Conservation (phyloP, 257 asterid genomes). For the Solanum gracilifrons region DNA sequence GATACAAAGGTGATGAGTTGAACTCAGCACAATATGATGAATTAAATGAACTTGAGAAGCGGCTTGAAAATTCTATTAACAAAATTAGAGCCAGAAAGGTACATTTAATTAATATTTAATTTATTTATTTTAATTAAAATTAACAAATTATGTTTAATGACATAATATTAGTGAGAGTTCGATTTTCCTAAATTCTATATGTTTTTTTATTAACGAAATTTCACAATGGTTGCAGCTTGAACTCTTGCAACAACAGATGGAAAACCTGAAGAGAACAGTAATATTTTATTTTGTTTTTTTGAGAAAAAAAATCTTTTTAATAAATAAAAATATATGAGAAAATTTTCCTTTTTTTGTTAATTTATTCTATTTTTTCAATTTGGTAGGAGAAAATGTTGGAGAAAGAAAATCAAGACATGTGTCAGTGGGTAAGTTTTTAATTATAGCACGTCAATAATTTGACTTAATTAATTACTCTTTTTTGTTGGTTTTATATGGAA, state of each 20-base stretch:
- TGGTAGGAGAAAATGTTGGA: constrained; percentile 50
- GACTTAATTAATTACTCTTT: not conserved
- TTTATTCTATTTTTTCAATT: not conserved
- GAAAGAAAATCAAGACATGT: constrained; percentile 76
- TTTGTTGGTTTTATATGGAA: not conserved
- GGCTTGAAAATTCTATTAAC: constrained; percentile 39
- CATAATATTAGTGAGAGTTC: not conserved
- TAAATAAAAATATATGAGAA: not conserved
- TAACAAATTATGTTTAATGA: not conserved
- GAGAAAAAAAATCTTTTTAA: not conserved
- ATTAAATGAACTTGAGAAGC: constrained; percentile 43
- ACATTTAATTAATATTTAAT: not conserved
- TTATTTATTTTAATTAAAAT: not conserved
- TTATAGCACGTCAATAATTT: not conserved
- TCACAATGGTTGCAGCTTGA: constrained; percentile 35
- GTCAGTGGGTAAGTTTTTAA: constrained; percentile 44
- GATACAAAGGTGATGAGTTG: constrained; percentile 62
- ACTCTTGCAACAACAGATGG: constrained; percentile 66
- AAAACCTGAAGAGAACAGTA: constrained; percentile 71
- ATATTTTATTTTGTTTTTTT: not conserved
- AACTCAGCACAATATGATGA: constrained; percentile 44
- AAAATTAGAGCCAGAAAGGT: constrained; percentile 79
- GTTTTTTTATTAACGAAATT: not conserved
- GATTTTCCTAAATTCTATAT: not conserved
- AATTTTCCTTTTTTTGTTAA: not conserved